These are phyloP conservation scores for Fraxinus xanthoxyloides DNA, from an alignment of 305 asterid species.

Conservation along the genomic window DNA sequence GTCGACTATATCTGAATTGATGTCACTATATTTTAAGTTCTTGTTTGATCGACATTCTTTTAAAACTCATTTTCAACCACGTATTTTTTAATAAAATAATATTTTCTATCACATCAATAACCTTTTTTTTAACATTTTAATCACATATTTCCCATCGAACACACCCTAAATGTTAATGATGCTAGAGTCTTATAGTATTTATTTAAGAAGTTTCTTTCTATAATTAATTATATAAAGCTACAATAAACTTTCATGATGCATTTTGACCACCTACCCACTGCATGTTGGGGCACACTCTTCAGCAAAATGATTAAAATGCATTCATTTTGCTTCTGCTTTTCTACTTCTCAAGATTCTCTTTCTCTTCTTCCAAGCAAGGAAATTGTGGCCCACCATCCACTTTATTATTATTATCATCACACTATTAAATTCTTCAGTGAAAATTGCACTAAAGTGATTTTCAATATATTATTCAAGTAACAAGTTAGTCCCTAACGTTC, in stretches of 20 bases:
- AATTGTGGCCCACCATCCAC: neutral
- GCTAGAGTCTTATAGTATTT: neutral
- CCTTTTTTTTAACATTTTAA: too few relatives aligned
- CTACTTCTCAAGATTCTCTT: neutral
- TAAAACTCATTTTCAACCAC: too few relatives aligned
- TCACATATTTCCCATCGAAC: too few relatives aligned
- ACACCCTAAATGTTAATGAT: too few relatives aligned
- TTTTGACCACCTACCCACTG: neutral
- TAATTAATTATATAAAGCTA: neutral
- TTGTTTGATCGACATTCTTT: too few relatives aligned
- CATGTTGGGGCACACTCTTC: neutral
- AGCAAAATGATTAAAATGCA: neutral
- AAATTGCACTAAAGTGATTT: neutral
- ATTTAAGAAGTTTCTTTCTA: neutral
- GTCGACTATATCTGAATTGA: neutral
- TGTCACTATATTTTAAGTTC: neutral
- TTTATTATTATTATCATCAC: neutral
- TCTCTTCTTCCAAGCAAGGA: conserved; percentile 8
- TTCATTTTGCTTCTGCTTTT: neutral
- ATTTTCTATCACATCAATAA: too few relatives aligned
- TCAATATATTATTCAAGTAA: neutral
- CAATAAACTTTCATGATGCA: neutral
- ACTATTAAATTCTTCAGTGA: neutral
- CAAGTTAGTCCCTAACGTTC: neutral
- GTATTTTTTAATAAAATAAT: too few relatives aligned